These are phyloP conservation scores for Gomphus sp. DNA, from an alignment of 1,284 basidiomycete genomes.

Conservation along the genomic window DNA sequence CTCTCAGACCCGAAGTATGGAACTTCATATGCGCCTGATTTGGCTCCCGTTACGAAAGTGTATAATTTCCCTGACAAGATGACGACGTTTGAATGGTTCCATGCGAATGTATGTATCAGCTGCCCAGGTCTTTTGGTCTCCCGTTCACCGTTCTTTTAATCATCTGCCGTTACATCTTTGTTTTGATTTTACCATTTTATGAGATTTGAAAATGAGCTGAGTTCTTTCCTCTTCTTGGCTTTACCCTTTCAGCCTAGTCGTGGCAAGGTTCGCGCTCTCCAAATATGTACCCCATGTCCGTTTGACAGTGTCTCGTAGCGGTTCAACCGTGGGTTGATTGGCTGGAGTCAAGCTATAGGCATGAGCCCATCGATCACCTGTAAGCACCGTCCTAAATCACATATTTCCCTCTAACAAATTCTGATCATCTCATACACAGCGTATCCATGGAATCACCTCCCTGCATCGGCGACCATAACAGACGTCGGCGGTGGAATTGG, in stretches of 20 bases:
- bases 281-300: neutral
- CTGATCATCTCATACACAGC: slow-evolving; percentile 16
- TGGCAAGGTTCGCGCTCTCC: neutral
- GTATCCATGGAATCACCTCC: slow-evolving; percentile 36
- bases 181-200: too few relatives aligned
- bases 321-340: slow-evolving; percentile 21
- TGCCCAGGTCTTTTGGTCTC: neutral
- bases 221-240: neutral
- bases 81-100: neutral
- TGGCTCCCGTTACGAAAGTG: neutral
- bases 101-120: neutral
- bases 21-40: slow-evolving; percentile 10
- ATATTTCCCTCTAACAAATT: neutral
- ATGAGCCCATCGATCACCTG: slow-evolving; percentile 13
- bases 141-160: too few relatives aligned
- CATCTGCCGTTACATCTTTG: too few relatives aligned
- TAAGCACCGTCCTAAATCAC: slow-evolving; percentile 11
- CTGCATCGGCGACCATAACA: slow-evolving; percentile 28
- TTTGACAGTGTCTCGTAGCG: slow-evolving; percentile 12
- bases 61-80: neutral
- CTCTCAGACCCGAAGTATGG: slow-evolving; percentile 19
- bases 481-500: slow-evolving; percentile 44
- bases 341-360: slow-evolving; percentile 18
- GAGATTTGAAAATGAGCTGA: neutral
- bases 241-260: neutral